These are phyloP conservation scores for Fusarium sp. DNA, from an alignment of 2,329 filamentous ascomycete genomes.

Conservation along the genomic window DNA sequence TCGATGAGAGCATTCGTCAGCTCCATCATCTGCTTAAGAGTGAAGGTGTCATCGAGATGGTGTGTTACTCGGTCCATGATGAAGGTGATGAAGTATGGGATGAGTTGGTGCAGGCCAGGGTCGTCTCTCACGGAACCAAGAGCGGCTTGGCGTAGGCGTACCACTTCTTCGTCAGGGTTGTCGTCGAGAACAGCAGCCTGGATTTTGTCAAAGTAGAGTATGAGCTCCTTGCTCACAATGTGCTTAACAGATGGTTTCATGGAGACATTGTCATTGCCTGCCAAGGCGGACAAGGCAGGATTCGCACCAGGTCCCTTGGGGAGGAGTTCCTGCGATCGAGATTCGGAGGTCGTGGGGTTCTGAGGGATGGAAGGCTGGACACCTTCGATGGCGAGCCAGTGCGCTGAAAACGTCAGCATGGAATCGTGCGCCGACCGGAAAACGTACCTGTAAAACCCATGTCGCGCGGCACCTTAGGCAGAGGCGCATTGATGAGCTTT, in stretches of 20 bases:
- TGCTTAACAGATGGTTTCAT: slow-evolving; percentile 96
- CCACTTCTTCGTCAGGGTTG: slow-evolving; percentile 79
- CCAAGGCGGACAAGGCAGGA: slow-evolving; percentile 80
- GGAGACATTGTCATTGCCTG: slow-evolving; percentile 83
- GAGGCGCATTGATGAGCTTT: slow-evolving; percentile 94
- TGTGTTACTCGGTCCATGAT: slow-evolving; percentile 97
- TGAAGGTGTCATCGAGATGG: slow-evolving; percentile 87
- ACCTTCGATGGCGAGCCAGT: slow-evolving; percentile 97
- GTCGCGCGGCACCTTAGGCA: slow-evolving; percentile 94
- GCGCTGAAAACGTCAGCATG: slow-evolving; percentile 64
- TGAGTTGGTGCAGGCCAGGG: slow-evolving; percentile 91
- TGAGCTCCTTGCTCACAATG: slow-evolving; percentile 93
- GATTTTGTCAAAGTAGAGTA: slow-evolving; percentile 97
- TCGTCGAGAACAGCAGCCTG: slow-evolving; percentile 89
- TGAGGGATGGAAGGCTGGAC: slow-evolving; percentile 97
- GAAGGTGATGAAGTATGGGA: slow-evolving; percentile 97
- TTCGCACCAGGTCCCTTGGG: slow-evolving; percentile 92
- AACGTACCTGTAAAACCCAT: slow-evolving; percentile 84
- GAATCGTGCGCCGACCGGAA: too few relatives aligned
- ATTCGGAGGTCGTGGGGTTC: slow-evolving; percentile 89
- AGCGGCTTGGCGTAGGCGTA: slow-evolving; percentile 80
- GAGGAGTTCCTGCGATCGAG: slow-evolving; percentile 83
- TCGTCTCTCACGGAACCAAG: slow-evolving; percentile 87
- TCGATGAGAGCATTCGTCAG: slow-evolving; percentile 84
- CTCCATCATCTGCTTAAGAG: slow-evolving; percentile 91